Base-by-base conservation (phyloP, 805 yeast species). In the Cyberlindnera subsufficiens region DNA sequence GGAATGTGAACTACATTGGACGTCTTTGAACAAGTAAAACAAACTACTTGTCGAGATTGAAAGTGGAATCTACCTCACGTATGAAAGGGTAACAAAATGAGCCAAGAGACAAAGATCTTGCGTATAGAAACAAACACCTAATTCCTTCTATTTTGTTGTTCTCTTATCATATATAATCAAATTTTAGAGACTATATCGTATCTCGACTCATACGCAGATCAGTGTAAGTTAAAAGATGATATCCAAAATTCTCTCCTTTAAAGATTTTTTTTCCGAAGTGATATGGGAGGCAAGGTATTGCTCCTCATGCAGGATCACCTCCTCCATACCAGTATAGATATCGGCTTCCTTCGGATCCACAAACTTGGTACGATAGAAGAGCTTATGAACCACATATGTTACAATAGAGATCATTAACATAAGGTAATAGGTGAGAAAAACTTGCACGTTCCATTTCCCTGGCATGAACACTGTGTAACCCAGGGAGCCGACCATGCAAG, bases 381-480 rank as follows among this genome's bases (percentile, higher is more conserved):
- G 34, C 52, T 80, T 80, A 69, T 82, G 77, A 30, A 58, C 63
- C 8, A 74, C 16, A 48, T 63, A 79, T 7, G 77, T 61, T 2
- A 51, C 69, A 27, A 78, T 56, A 41, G 69, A 71, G 36, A 79
- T 53, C 42, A 85, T 81, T 9, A 84, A 69, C 88, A 85, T 84
- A 51, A 87, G 68, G 58, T 87, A 87, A 54, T 74, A 76, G 59
- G 78, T 83, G 53, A 85, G 67, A 63, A 87, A 86, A 20, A 71
- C 66, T 48, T 77, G 71, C 20, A 72, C 71, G n/a, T 68, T 59
- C 88, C 91, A 86, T 39, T 64, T 53, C 14, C 83, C 86, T n/a
- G 82, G 81, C 49, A 82, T 60, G 64, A 87, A 86, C 1, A 78
- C 82, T 4, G 78, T 67, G 65, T 84, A 87, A 8, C 95, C 95